Percentiles rank a stretch among this genome's conserved stretches.
Conservation (phyloP, 2,329 filamentous ascomycete species). For the Lasiodiplodia gonubiensis region DNA sequence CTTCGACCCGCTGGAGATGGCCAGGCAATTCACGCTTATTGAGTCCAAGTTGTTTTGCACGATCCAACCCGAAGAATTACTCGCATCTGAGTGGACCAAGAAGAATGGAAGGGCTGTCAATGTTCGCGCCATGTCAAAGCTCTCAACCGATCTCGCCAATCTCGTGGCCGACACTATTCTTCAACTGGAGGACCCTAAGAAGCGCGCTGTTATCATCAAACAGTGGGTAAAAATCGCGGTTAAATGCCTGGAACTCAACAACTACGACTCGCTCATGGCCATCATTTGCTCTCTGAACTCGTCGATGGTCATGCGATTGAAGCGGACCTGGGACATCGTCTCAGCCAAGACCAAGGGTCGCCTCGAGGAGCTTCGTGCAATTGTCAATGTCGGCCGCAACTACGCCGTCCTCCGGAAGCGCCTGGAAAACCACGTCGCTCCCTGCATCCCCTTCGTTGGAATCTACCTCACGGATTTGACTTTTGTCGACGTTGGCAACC, state of each 20-base stretch:
- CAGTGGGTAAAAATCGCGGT: constrained; percentile 97
- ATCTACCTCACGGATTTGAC: constrained; percentile 96
- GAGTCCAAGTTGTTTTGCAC: constrained; percentile 90
- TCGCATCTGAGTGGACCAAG: constrained; percentile 94
- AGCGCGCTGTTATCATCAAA: constrained; percentile 87
- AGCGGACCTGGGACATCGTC: constrained; percentile 89
- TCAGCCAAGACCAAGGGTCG: constrained; percentile 81
- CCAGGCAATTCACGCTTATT: constrained; percentile 89
- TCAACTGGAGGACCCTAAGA: constrained; percentile 87
- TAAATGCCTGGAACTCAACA: constrained; percentile 85
- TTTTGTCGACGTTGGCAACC: constrained; percentile 94
- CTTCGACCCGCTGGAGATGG: constrained; percentile 88
- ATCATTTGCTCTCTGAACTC: constrained; percentile 94
- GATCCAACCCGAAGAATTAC: constrained; percentile 88
- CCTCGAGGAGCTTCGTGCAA: constrained; percentile 77
- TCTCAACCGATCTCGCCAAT: constrained; percentile 92
- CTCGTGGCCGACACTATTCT: constrained; percentile 93
- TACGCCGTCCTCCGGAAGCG: constrained; percentile 84
- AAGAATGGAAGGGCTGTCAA: constrained; percentile 82
- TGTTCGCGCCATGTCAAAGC: constrained; percentile 88
- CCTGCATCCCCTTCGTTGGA: constrained; percentile 92
- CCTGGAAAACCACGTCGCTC: constrained; percentile 83
- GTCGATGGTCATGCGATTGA: constrained; percentile 85
- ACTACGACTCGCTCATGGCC: constrained; percentile 96
- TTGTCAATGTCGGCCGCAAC: constrained; percentile 90